These are phyloP conservation scores for Orbilia quercus DNA, from an alignment of 2,329 filamentous ascomycete genomes.

Conservation along the genomic window DNA sequence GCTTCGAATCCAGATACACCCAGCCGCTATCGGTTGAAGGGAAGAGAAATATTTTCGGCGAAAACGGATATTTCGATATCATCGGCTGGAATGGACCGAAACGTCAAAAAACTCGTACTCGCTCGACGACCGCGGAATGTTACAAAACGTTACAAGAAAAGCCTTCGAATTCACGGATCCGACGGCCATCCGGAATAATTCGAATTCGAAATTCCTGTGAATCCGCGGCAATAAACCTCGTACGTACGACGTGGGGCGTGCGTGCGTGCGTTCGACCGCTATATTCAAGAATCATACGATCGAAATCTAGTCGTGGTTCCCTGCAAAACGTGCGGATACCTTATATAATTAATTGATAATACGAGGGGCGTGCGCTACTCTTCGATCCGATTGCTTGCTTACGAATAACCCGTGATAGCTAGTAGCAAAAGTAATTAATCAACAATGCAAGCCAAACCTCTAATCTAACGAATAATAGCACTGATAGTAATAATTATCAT, in stretches of 20 bases:
- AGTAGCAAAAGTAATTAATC: background rate
- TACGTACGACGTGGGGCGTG: no score
- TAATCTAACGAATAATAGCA: background rate
- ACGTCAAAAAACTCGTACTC: no score
- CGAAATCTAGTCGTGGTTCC: background rate
- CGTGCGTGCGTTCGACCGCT: no score
- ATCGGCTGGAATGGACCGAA: conserved; percentile 27
- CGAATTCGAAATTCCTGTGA: no score
- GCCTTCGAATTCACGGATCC: conserved; percentile 39
- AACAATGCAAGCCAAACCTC: conserved; percentile 7
- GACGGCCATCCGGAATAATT: conserved; percentile 40
- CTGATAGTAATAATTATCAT: no score
- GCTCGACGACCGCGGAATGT: no score
- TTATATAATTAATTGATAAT: conserved; percentile 50
- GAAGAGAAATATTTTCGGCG: conserved; percentile 1
- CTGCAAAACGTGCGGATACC: background rate
- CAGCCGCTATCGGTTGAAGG: no score
- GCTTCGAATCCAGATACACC: background rate
- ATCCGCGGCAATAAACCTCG: no score
- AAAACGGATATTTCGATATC: conserved; percentile 32
- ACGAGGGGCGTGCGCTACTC: conserved; percentile 32
- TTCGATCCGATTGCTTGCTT: conserved; percentile 4
- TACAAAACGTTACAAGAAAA: no score
- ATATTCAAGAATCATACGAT: conserved; percentile 52
- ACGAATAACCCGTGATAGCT: background rate